These are phyloP conservation scores for Pelargonium myrrhifolium DNA, from an alignment of 441 rosid species.

Conservation along the genomic window DNA sequence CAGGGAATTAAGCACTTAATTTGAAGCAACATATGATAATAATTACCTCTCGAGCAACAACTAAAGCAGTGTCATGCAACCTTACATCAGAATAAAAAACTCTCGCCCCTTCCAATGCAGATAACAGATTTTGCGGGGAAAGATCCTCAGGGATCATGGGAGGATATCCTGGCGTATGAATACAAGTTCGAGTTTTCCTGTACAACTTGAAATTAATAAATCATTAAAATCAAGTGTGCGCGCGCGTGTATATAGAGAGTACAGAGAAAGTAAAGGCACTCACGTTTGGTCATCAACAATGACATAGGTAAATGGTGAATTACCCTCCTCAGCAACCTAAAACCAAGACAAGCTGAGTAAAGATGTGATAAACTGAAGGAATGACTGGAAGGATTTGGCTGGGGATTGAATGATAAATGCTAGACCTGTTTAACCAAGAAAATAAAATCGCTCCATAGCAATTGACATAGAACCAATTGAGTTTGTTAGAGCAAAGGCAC, in stretches of 20 bases:
- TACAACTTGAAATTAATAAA: constrained; percentile 4
- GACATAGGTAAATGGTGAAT: constrained; percentile 73
- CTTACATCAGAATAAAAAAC: constrained; percentile 71
- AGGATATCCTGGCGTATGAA: constrained; percentile 80
- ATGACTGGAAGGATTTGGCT: background rate
- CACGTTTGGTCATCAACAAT: constrained; percentile 73
- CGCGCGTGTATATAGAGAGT: background rate
- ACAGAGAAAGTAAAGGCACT: constrained; percentile 25
- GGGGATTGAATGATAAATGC: background rate
- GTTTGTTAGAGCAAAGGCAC: too few relatives aligned
- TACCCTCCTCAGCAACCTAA: constrained; percentile 72
- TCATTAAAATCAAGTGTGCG: background rate
- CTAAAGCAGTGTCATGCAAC: constrained; percentile 58
- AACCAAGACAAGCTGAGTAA: background rate
- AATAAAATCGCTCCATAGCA: background rate
- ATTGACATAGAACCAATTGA: too few relatives aligned
- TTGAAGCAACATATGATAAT: constrained; percentile 5
- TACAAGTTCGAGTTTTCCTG: constrained; percentile 95
- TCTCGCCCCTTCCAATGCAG: constrained; percentile 58
- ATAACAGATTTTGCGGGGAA: constrained; percentile 38
- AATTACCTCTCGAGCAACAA: constrained; percentile 70
- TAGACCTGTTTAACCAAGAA: background rate
- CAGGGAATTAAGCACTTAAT: constrained; percentile 9
- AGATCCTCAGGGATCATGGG: constrained; percentile 62
- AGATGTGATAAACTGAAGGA: background rate